phyloP scores from a whole-genome alignment of 495 filamentous ascomycete genomes.

The Penicillium bialowiezense region DNA sequence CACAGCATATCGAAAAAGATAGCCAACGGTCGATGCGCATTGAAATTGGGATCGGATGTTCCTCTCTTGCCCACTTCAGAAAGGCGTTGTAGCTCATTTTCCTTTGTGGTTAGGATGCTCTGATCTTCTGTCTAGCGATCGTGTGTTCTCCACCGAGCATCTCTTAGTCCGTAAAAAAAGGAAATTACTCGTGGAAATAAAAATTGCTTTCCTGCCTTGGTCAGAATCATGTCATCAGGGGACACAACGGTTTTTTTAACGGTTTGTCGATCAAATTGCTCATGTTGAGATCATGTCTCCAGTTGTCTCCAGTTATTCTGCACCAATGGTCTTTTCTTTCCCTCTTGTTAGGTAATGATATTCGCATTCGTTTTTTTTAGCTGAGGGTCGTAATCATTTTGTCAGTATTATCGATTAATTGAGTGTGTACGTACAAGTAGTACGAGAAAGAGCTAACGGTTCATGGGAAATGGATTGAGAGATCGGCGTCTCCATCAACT shows the following conservation, averaged over 20 bases:
- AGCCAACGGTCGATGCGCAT: conserved; percentile 2
- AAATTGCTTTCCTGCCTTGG: not conserved
- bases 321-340: not conserved
- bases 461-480: not conserved
- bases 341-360: not conserved
- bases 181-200: not conserved
- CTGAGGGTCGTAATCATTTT: not conserved
- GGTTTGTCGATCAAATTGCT: conserved; percentile 24
- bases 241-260: conserved; percentile 25
- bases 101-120: conserved; percentile 29
- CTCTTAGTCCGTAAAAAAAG: not conserved
- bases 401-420: not conserved
- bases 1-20: not conserved
- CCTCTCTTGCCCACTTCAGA: conserved; percentile 34
- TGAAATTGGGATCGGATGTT: conserved; percentile 35
- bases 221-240: conserved; percentile 15
- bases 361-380: not conserved
- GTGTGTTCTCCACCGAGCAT: conserved; percentile 4
- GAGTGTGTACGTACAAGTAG: not conserved
- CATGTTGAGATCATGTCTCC: conserved; percentile 4
- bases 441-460: not conserved
- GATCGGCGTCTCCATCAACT: conserved; percentile 2
- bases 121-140: conserved; percentile 34
- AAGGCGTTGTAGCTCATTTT: conserved; percentile 25
- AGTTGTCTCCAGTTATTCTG: not conserved